A percentile compares a stretch with the other conserved stretches of the same genome.
phyloP scores from a whole-genome alignment of 495 filamentous ascomycete genomes.

The Annulohypoxylon stygium region DNA sequence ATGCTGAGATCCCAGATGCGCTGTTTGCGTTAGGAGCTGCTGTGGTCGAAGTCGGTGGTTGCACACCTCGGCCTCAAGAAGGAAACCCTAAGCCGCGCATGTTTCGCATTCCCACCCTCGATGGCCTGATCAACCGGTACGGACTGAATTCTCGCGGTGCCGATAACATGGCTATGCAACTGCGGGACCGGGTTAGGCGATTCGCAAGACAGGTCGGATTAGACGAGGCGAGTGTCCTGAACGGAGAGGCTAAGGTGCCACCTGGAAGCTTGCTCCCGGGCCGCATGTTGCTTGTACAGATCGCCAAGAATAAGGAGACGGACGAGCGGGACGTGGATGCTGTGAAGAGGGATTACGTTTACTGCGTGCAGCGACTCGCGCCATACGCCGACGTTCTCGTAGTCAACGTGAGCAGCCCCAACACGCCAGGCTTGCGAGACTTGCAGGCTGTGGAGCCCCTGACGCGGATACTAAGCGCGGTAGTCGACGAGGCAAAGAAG shows the following conservation, averaged over 20 bases:
- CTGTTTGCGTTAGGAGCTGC: slow-evolving; percentile 84
- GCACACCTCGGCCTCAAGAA: slow-evolving; percentile 84
- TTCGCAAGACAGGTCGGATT: slow-evolving; percentile 79
- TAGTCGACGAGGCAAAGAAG: slow-evolving; percentile 79
- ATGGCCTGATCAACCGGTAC: slow-evolving; percentile 93
- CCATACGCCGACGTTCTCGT: slow-evolving; percentile 93
- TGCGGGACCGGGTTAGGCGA: slow-evolving; percentile 81
- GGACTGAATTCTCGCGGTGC: slow-evolving; percentile 93
- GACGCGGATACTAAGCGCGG: slow-evolving; percentile 80
- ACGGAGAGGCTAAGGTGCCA: slow-evolving; percentile 72
- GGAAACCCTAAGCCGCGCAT: slow-evolving; percentile 91
- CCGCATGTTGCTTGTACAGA: slow-evolving; percentile 87
- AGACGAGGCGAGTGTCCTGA: slow-evolving; percentile 77
- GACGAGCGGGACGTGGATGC: slow-evolving; percentile 85
- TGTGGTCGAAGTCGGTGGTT: slow-evolving; percentile 91
- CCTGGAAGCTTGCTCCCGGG: slow-evolving; percentile 82
- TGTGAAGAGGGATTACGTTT: slow-evolving; percentile 85
- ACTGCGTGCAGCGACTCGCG: slow-evolving; percentile 83
- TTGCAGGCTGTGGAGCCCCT: slow-evolving; percentile 86
- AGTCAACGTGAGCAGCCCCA: slow-evolving; percentile 96
- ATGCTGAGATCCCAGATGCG: slow-evolving; percentile 85
- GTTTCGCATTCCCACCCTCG: slow-evolving; percentile 83
- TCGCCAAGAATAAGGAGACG: slow-evolving; percentile 96
- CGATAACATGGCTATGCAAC: slow-evolving; percentile 81
- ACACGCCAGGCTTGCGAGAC: slow-evolving; percentile 88